Evolutionary conservation across 306 rosid genomes (phyloP).

Genomic region (Benincasa hispida): DNA sequence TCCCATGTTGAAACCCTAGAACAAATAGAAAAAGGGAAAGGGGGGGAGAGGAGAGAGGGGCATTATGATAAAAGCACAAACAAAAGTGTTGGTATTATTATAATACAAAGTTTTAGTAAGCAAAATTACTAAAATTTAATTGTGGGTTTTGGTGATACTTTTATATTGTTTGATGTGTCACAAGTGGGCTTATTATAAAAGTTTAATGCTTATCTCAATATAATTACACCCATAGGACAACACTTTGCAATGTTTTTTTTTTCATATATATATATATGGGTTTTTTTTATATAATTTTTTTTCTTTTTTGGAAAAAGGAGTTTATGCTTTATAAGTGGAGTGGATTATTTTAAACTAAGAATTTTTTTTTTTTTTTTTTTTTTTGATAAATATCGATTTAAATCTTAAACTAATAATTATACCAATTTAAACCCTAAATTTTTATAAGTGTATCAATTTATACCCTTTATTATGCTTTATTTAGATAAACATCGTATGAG

Average conservation of each 20-base stretch:
- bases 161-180: neutral
- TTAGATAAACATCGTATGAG: no score
- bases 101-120: neutral
- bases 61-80: neutral
- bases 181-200: neutral
- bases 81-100: neutral
- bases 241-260: neutral
- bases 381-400: no score
- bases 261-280: neutral
- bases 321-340: neutral
- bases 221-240: neutral
- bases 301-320: neutral
- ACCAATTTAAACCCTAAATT: no score
- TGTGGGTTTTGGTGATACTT: neutral
- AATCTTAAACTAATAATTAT: no score
- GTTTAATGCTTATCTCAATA: neutral
- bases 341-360: neutral
- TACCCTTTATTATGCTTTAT: no score
- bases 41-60: neutral
- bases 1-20: constrained; percentile 9
- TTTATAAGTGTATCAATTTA: no score
- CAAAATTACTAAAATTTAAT: neutral
- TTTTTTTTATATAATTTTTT: neutral
- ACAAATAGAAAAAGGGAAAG: neutral
- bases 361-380: no score